Evolutionary conservation across 306 rosid genomes (phyloP), one percentile per base, ranked within the genome.

Genomic region (Sindora glabra): DNA sequence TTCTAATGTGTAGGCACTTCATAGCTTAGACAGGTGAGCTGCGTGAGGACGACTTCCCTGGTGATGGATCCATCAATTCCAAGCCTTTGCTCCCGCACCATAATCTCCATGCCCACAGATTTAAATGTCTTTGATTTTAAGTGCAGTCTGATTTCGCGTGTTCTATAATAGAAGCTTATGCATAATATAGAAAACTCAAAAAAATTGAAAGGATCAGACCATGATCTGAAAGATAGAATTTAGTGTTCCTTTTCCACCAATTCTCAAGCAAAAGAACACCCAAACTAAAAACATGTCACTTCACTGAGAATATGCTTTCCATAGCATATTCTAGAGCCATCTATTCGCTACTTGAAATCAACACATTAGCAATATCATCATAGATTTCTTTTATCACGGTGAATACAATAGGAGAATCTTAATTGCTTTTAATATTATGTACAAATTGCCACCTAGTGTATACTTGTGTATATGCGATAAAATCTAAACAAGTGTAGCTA

Each of bases 101-200:
- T 3, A 50, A 62, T 27, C 22, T 48, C 80, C 69, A 69, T 48
- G 76, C 76, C 80, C 64, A 44, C 38, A 12, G 12, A 10, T 29
- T 29, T 1, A 26, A 26, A 3, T 26, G 3, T 26, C 30, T 2
- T 26, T 6, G 6, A 26, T 38, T 38, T 2, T 13, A 7, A 8
- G 42, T 38, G 4, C 14, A 4, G 7, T 38, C 42, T 38, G 3
- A 33, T 33, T 5, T 33, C 7, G 5, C 5, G 5, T 33, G 38
- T 5, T 5, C 7, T 5, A 33, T 5, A 33, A 3, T 26, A 26
- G 30, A 26, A 6, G 30, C 6, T 26, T 26, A n/a, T 8, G 11
- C 2, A 8, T 4, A 18, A 8, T 11, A 0, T n/a, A 21, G 27
- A 10, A 29, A 62, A 51, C 60, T 9, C 29, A 41, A 33, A 40